A percentile compares a stretch with the other conserved stretches of the same genome.
Evolutionary conservation across 345 rosid species (phyloP).

Genomic region (Turnera subulata): DNA sequence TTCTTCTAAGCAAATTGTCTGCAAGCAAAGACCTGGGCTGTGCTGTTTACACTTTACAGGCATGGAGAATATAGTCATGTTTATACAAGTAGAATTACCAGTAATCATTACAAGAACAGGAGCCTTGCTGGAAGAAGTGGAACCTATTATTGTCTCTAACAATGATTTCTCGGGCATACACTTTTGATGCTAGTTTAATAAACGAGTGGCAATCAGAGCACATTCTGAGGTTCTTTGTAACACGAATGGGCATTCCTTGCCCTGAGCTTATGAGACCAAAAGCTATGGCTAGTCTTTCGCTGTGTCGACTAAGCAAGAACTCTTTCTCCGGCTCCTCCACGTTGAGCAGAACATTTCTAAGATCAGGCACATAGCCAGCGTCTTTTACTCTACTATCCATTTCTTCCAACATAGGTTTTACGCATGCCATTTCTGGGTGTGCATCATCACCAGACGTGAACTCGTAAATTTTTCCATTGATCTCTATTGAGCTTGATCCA

Average conservation of each 20-base stretch:
- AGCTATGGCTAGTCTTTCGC: slow-evolving; percentile 65
- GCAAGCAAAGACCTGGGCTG: too few species aligned
- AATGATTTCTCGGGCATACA: slow-evolving; percentile 42
- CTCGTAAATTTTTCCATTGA: slow-evolving; percentile 39
- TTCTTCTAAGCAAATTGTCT: too few species aligned
- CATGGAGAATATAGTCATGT: too few species aligned
- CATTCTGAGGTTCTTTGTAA: slow-evolving; percentile 54
- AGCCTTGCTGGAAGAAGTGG: slow-evolving; percentile 47
- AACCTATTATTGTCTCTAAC: slow-evolving; percentile 54
- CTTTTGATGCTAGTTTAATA: slow-evolving; percentile 42
- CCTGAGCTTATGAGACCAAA: slow-evolving; percentile 44
- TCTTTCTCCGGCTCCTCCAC: slow-evolving; percentile 54
- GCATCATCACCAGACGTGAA: slow-evolving; percentile 59
- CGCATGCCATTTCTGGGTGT: slow-evolving; percentile 43
- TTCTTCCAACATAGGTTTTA: slow-evolving; percentile 45
- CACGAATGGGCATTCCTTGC: slow-evolving; percentile 35
- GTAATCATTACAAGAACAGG: slow-evolving; percentile 51
- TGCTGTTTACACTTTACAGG: too few species aligned
- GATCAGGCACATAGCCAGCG: slow-evolving; percentile 51
- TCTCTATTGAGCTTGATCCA: slow-evolving; percentile 46
- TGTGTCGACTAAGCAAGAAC: slow-evolving; percentile 45
- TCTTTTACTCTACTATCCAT: slow-evolving; percentile 33
- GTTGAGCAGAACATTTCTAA: slow-evolving; percentile 44
- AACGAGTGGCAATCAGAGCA: slow-evolving; percentile 63
- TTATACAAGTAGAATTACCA: slow-evolving; percentile 31